These are phyloP conservation scores for Phytophthora tubulina DNA, from an alignment of 352 stramenopile species.

Conservation along the genomic window DNA sequence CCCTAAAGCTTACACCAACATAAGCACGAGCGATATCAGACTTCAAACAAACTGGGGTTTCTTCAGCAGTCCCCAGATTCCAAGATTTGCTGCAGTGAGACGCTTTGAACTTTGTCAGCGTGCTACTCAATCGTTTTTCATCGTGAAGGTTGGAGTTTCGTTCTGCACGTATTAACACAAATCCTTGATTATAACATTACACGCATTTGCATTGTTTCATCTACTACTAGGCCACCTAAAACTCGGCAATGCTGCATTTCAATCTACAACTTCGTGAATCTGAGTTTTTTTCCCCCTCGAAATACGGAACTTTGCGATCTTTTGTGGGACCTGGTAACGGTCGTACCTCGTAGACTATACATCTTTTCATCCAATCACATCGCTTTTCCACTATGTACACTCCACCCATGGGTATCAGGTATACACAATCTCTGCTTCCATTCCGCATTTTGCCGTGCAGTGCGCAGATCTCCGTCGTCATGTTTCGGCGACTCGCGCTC, in stretches of 20 bases:
- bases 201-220: no score
- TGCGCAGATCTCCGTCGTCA: constrained; percentile 5
- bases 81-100: no score
- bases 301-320: constrained; percentile 21
- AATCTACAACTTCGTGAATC: constrained; percentile 55
- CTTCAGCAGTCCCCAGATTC: no score
- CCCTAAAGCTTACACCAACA: no score
- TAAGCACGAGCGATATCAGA: no score
- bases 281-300: constrained; percentile 1
- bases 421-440: constrained; percentile 1
- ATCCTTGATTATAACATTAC: no score
- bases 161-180: no score
- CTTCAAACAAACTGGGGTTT: no score
- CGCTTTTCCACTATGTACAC: not conserved
- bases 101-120: no score
- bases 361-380: constrained; percentile 1
- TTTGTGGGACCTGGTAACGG: constrained; percentile 7
- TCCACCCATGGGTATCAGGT: constrained; percentile 15
- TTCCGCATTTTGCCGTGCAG: constrained; percentile 24
- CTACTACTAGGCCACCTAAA: no score
- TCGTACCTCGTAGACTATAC: constrained; percentile 10
- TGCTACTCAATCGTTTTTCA: no score
- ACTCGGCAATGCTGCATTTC: not conserved
- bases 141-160: no score
- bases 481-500: constrained; percentile 2